Conservation (phyloP, 2,329 filamentous ascomycete genomes). For the Paecilomyces fulvus region DNA sequence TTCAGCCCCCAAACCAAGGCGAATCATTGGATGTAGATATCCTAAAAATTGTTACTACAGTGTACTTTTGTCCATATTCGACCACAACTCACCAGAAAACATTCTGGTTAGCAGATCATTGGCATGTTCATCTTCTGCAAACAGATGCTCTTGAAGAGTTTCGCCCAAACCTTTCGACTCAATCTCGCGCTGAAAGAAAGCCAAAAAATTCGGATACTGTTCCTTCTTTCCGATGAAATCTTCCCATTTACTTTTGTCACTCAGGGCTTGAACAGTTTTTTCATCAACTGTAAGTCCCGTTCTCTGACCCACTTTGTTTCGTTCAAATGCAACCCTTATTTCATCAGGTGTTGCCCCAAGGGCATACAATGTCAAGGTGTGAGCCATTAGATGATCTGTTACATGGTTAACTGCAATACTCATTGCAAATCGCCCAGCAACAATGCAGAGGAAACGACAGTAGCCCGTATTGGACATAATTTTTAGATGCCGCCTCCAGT, state of each 20-base stretch:
- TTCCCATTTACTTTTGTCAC: conserved; percentile 48
- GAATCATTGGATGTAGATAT: conserved; percentile 71
- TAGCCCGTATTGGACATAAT: background rate
- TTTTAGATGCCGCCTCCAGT: background rate
- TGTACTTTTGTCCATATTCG: background rate
- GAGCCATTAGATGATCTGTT: conserved; percentile 66
- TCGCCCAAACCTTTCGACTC: conserved; percentile 52
- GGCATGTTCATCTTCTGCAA: conserved; percentile 55
- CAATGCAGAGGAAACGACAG: background rate
- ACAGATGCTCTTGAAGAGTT: conserved; percentile 59
- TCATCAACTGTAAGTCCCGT: conserved; percentile 41
- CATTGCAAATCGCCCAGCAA: background rate
- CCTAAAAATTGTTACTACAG: conserved; percentile 35
- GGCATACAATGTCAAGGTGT: conserved; percentile 67
- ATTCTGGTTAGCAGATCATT: conserved; percentile 62
- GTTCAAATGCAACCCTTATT: conserved; percentile 56
- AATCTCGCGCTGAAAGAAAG: conserved; percentile 69
- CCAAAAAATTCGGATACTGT: conserved; percentile 65
- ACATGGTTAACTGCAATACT: conserved; percentile 3
- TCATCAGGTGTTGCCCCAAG: conserved; percentile 56
- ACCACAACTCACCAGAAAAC: conserved; percentile 46
- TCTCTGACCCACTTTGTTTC: conserved; percentile 60
- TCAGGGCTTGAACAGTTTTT: conserved; percentile 47
- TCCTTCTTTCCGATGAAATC: conserved; percentile 54
- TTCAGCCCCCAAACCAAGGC: conserved; percentile 77